Conservation (phyloP, 148 eudicot genomes). For the Chenopodium album region DNA sequence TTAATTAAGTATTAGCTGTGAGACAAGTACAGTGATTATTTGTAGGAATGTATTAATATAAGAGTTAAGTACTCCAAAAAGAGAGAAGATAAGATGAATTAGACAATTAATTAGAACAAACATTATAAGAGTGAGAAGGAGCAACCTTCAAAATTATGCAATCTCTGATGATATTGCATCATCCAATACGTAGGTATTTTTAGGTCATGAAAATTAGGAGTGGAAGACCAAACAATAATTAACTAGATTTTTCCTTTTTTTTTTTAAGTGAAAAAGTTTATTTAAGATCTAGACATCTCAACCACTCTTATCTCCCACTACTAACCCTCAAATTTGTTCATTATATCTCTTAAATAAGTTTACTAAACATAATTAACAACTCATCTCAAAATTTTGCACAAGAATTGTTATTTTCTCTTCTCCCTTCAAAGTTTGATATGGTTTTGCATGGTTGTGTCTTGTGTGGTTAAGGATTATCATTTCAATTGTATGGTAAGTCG, state of each 20-base stretch:
- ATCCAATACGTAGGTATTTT: slow-evolving; percentile 31
- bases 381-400: not conserved
- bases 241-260: not conserved
- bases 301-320: slow-evolving; percentile 23
- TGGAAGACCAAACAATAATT: slow-evolving; percentile 16
- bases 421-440: not conserved
- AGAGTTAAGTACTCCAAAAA: not conserved
- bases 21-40: not conserved
- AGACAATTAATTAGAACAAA: not conserved
- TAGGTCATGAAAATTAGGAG: slow-evolving; percentile 11
- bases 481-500: not conserved
- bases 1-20: not conserved
- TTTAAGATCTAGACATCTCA: slow-evolving; percentile 23
- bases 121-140: not conserved
- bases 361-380: not conserved
- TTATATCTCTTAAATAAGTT: not conserved
- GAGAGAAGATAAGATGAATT: not conserved
- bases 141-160: slow-evolving; percentile 9
- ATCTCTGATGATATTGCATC: slow-evolving; percentile 31
- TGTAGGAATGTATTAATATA: not conserved
- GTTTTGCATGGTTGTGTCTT: not conserved
- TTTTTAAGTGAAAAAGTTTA: slow-evolving; percentile 4
- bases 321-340: slow-evolving; percentile 9
- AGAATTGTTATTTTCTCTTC: not conserved
- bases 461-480: not conserved